Evolutionary conservation across 2,329 filamentous ascomycete genomes (phyloP).

Genomic region (Stromatinia cepivora): DNA sequence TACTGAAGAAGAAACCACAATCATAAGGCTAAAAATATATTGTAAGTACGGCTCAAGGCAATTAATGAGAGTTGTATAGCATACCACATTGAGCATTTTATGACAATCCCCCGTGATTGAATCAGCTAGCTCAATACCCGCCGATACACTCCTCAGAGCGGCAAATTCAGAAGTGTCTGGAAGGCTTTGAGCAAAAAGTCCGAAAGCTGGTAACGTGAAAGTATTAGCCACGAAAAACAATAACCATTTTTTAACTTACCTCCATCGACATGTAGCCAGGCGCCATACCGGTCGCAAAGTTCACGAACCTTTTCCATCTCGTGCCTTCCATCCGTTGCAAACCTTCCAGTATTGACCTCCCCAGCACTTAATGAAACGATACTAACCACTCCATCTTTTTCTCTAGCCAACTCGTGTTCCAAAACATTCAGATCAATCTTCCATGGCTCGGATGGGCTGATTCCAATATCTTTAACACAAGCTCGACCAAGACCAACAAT

Average conservation of each 20-base stretch:
- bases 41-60: slow-evolving; percentile 14
- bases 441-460: slow-evolving; percentile 59
- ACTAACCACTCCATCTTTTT: slow-evolving; percentile 56
- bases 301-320: slow-evolving; percentile 58
- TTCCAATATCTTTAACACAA: slow-evolving; percentile 62
- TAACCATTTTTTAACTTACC: slow-evolving; percentile 45
- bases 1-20: slow-evolving; percentile 84
- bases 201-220: slow-evolving; percentile 61
- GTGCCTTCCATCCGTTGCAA: slow-evolving; percentile 57
- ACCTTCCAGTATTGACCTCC: slow-evolving; percentile 88
- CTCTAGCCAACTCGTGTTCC: slow-evolving; percentile 55
- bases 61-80: slow-evolving; percentile 38
- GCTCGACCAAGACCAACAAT: slow-evolving; percentile 75
- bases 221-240: background rate
- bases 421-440: slow-evolving; percentile 67
- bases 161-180: slow-evolving; percentile 57
- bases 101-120: slow-evolving; percentile 86
- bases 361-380: slow-evolving; percentile 82
- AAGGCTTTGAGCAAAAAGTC: slow-evolving; percentile 73
- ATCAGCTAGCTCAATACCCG: slow-evolving; percentile 77
- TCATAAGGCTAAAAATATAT: slow-evolving; percentile 67
- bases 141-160: slow-evolving; percentile 50
- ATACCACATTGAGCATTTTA: slow-evolving; percentile 85
- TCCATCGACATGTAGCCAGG: slow-evolving; percentile 90
- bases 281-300: slow-evolving; percentile 69